Evolutionary conservation across 2,329 filamentous ascomycete genomes (phyloP).

Genomic region (Zasmidium angulare): DNA sequence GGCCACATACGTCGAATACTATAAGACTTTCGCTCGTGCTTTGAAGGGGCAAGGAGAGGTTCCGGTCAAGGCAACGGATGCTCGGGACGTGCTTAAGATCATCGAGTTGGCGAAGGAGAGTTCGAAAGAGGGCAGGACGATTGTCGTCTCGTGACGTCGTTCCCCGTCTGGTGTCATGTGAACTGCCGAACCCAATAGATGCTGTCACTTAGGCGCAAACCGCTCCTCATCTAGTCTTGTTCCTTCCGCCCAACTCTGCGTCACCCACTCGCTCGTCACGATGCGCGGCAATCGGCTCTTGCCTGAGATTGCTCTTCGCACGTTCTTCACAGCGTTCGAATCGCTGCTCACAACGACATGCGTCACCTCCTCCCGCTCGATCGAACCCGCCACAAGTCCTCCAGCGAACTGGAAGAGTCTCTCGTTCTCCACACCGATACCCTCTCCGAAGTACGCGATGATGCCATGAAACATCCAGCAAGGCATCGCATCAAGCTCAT

Average conservation of each 20-base stretch:
- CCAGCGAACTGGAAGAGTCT: slow-evolving; percentile 63
- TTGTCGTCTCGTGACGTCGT: slow-evolving; percentile 7
- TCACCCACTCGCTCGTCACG: slow-evolving; percentile 71
- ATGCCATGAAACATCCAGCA: slow-evolving; percentile 55
- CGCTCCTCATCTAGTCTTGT: slow-evolving; percentile 78
- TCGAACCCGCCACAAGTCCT: slow-evolving; percentile 55
- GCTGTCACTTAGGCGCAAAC: neutral
- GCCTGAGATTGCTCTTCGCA: slow-evolving; percentile 17
- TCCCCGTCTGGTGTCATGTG: neutral
- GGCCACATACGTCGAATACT: slow-evolving; percentile 68
- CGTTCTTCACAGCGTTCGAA: slow-evolving; percentile 36
- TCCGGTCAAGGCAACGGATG: slow-evolving; percentile 55
- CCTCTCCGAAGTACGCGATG: slow-evolving; percentile 43
- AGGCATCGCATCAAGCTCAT: slow-evolving; percentile 52
- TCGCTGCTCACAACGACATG: slow-evolving; percentile 65
- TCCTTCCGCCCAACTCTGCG: slow-evolving; percentile 74
- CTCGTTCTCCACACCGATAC: slow-evolving; percentile 32
- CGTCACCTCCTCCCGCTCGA: slow-evolving; percentile 60
- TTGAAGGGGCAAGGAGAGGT: slow-evolving; percentile 53
- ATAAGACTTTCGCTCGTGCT: slow-evolving; percentile 55
- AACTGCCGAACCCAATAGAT: neutral
- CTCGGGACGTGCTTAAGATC: slow-evolving; percentile 54
- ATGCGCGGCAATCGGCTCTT: slow-evolving; percentile 61
- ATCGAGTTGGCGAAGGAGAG: slow-evolving; percentile 58
- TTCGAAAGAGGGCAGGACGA: slow-evolving; percentile 51